Evolutionary conservation across 441 rosid species (phyloP), one percentile per base, ranked within the genome.

Genomic region (Kokia cookei): DNA sequence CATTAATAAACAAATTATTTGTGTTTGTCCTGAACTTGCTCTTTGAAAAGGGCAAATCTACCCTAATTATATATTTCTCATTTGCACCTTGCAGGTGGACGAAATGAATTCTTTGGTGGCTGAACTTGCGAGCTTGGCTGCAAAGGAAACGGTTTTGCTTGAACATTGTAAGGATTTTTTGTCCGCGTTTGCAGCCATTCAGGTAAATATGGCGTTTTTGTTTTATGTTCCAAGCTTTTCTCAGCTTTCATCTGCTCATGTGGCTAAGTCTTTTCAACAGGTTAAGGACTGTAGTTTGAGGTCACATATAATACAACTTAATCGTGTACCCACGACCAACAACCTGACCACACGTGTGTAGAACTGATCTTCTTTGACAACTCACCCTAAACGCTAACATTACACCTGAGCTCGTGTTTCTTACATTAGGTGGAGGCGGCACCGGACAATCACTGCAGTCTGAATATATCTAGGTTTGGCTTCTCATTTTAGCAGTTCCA

Each of bases 311-410:
- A 79, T 88, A 73, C 91, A 88, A 80, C 84, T 80, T 76, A 86
- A 84, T 74, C 82, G 79, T 17, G 76, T 75, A 72, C 67, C 84
- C 19, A 79, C 86, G 63, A 81, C 85, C 75, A 67, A 83, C 79
- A 84, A 82, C 89, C 92, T 93, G 93, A 95, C 87, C 74, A 86
- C 87, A 80, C 85, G 35, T 84, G 85, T 88, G 83, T 84, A 95
- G 96, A 89, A 84, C 85, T 86, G 91, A 90, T 90, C 81, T 79
- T 75, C 83, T 80, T 75, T 86, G 86, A 89, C 86, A 64, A 79
- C 83, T 89, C 87, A 86, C 84, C 72, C 84, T 68, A 83, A 87
- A 78, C 15, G 86, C 91, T 86, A 88, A 87, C 71, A 73, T 67
- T 62, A 83, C 87, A 60, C 73, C 79, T 51, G 57, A 81, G 84